phyloP scores from a whole-genome alignment of 1,139 yeast species.

The Nakaseomyces bracarensis region DNA sequence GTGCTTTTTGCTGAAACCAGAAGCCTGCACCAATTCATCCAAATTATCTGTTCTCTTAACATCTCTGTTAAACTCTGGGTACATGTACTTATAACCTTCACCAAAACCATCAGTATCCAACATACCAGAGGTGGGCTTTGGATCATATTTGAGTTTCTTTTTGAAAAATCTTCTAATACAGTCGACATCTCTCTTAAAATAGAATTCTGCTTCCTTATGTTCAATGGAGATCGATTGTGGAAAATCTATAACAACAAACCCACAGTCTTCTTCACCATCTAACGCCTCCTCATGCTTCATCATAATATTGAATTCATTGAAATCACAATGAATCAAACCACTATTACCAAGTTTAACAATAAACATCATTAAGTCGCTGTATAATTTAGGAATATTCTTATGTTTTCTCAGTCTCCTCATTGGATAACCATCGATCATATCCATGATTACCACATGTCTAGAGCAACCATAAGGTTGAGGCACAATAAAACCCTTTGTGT shows the following conservation, averaged over 20 bases:
- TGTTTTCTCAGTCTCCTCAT: constrained; percentile 77
- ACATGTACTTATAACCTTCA: constrained; percentile 67
- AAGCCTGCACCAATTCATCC: constrained; percentile 81
- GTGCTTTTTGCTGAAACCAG: constrained; percentile 77
- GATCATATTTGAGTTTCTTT: constrained; percentile 66
- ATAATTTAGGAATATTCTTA: constrained; percentile 57
- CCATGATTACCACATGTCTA: constrained; percentile 90
- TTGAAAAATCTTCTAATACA: constrained; percentile 79
- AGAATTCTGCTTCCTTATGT: constrained; percentile 78
- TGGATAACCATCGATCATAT: constrained; percentile 77
- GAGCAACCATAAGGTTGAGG: constrained; percentile 87
- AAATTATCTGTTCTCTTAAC: constrained; percentile 57
- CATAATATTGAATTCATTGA: constrained; percentile 91
- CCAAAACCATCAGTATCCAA: constrained; percentile 72
- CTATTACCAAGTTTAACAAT: constrained; percentile 74
- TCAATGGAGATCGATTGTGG: constrained; percentile 96
- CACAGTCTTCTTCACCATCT: constrained; percentile 46
- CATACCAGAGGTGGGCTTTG: constrained; percentile 56
- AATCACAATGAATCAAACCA: constrained; percentile 95
- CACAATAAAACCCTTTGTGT: constrained; percentile 70
- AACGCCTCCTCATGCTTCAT: constrained; percentile 48
- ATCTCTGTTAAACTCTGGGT: constrained; percentile 74
- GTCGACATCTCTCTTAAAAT: constrained; percentile 86
- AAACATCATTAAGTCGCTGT: constrained; percentile 79
- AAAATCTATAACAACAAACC: constrained; percentile 88